phyloP scores from a whole-genome alignment of 2,329 filamentous ascomycete genomes.

The Dactylellina sp. region DNA sequence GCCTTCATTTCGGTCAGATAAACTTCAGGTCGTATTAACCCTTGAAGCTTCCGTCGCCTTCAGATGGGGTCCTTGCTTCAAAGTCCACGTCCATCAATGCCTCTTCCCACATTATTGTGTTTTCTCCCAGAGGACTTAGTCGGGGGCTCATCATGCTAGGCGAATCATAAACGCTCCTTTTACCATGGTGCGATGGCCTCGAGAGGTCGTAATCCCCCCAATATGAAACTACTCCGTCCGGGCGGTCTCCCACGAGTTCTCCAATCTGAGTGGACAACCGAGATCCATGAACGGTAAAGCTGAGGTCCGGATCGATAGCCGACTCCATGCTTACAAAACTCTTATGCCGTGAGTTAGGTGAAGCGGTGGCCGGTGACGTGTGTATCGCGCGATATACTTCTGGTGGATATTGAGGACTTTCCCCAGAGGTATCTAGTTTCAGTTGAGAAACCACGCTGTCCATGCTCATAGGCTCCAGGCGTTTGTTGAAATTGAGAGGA shows the following conservation, averaged over 20 bases:
- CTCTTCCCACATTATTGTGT: constrained; percentile 49
- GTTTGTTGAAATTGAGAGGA: constrained; percentile 9
- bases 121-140: constrained; percentile 36
- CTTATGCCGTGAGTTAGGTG: constrained; percentile 35
- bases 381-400: constrained; percentile 21
- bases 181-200: constrained; percentile 18
- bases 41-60: constrained; percentile 22
- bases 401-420: constrained; percentile 8
- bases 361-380: constrained; percentile 30
- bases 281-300: constrained; percentile 35
- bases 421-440: constrained; percentile 13
- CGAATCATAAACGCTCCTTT: constrained; percentile 32
- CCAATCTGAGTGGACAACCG: constrained; percentile 38
- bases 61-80: constrained; percentile 42
- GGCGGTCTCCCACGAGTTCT: constrained; percentile 11
- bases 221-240: constrained; percentile 29
- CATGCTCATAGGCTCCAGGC: background rate
- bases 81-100: constrained; percentile 46
- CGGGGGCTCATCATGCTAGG: constrained; percentile 40
- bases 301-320: constrained; percentile 51
- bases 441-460: background rate
- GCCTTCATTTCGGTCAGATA: background rate
- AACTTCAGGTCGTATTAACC: background rate
- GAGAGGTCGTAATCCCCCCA: constrained; percentile 34
- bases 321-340: constrained; percentile 51